A percentile compares a stretch with the other conserved stretches of the same genome.
These are phyloP conservation scores for Sugiyamaella chiloensis DNA, from an alignment of 805 yeast species.

Conservation along the genomic window DNA sequence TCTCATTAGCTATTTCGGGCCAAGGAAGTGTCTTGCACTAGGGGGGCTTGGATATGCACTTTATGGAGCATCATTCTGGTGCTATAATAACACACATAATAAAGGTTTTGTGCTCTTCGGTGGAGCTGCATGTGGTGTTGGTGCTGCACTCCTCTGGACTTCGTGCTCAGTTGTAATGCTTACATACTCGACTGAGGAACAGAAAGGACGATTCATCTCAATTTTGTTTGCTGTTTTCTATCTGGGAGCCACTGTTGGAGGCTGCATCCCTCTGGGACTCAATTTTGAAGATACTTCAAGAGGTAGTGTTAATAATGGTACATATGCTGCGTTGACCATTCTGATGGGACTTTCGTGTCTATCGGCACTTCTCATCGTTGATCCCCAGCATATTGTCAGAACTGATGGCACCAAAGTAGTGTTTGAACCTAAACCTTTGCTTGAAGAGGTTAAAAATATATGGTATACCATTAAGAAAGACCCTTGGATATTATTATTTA, in stretches of 20 bases:
- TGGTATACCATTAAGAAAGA: slow-evolving; percentile 37
- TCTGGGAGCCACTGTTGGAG: slow-evolving; percentile 57
- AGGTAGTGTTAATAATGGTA: slow-evolving; percentile 44
- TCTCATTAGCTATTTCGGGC: slow-evolving; percentile 50
- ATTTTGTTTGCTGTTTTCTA: slow-evolving; percentile 57
- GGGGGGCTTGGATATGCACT: slow-evolving; percentile 47
- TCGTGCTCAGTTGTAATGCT: slow-evolving; percentile 54
- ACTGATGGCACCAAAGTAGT: slow-evolving; percentile 49
- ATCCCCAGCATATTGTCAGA: slow-evolving; percentile 47
- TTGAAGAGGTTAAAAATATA: slow-evolving; percentile 43
- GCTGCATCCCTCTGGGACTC: slow-evolving; percentile 51
- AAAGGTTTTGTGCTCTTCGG: slow-evolving; percentile 51
- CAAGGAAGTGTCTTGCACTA: slow-evolving; percentile 39
- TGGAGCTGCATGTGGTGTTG: slow-evolving; percentile 53
- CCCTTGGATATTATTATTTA: slow-evolving; percentile 45
- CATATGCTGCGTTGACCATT: slow-evolving; percentile 51
- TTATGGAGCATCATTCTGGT: slow-evolving; percentile 46
- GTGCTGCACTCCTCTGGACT: slow-evolving; percentile 55
- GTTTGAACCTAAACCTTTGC: slow-evolving; percentile 42
- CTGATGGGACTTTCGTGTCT: slow-evolving; percentile 46
- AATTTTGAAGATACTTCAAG: slow-evolving; percentile 38
- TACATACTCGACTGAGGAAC: slow-evolving; percentile 51
- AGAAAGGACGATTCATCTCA: slow-evolving; percentile 52
- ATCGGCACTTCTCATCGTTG: slow-evolving; percentile 46
- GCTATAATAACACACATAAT: slow-evolving; percentile 42